Percentiles rank a stretch among this genome's conserved stretches.
phyloP scores from a whole-genome alignment of 441 rosid species.

The Adansonia gregorii region DNA sequence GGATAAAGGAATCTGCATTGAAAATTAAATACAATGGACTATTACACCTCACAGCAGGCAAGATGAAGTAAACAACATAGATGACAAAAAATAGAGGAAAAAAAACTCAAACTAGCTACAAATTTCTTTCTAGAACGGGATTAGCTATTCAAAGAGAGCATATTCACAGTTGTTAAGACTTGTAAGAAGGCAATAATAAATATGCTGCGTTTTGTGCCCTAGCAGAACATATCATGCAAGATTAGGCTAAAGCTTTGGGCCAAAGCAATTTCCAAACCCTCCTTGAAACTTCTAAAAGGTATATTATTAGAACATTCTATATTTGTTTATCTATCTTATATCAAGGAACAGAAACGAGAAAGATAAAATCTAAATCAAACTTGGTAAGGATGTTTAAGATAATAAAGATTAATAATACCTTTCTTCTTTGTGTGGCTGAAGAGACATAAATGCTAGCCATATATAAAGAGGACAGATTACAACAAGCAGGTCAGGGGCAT shows the following conservation, averaged over 20 bases:
- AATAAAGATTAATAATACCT: slow-evolving; percentile 50
- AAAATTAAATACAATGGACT: slow-evolving; percentile 19
- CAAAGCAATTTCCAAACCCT: background rate
- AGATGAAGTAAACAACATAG: background rate
- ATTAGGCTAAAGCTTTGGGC: background rate
- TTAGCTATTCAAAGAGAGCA: no score
- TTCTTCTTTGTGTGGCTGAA: slow-evolving; percentile 97
- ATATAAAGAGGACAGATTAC: slow-evolving; percentile 84
- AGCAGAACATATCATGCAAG: background rate
- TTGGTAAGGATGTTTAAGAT: background rate
- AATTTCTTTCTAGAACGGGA: no score
- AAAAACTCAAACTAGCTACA: no score
- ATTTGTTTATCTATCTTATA: background rate
- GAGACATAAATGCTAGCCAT: slow-evolving; percentile 92
- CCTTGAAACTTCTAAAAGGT: slow-evolving; percentile 8
- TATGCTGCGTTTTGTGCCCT: background rate
- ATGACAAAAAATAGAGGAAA: no score
- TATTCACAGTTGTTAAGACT: background rate
- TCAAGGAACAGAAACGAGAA: background rate
- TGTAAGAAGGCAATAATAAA: background rate
- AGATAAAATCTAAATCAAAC: background rate
- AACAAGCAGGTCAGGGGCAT: slow-evolving; percentile 67
- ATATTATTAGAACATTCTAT: no score
- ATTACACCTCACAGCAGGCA: background rate
- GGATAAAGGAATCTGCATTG: slow-evolving; percentile 88